Base-by-base conservation (phyloP, 1,284 basidiomycete species). In the Coniferiporia sulphurascens region DNA sequence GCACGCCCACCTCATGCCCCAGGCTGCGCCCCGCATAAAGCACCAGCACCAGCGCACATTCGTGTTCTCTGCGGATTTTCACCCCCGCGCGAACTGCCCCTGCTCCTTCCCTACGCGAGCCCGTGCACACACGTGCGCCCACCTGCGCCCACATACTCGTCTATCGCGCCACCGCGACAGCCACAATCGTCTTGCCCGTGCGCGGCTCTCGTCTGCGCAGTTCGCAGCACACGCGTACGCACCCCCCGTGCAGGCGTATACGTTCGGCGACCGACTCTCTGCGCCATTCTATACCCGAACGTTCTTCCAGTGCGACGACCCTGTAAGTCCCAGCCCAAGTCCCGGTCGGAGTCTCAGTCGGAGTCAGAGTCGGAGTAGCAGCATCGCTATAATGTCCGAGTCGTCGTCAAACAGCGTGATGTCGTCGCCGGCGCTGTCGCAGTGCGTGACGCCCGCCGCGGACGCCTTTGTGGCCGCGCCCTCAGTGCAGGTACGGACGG, bases 201-300 rank as follows among this genome's bases (percentile, higher is more conserved):
- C 52, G 43, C 43, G n/a, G 41, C 52, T 54, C 32, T n/a, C 52
- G 22, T 19, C n/a, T 19, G 52, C 35, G 13, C 15, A 38, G 52
- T 38, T 54, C 52, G 52, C 52, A 1, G 52, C 52, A 36, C 52
- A 54, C 35, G 52, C 52, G 38, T 54, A 41, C 38, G 52, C 35
- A 21, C 35, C 52, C 1, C 52, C 52, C 9, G 35, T 38, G 38
- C 21, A 38, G 9, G 52, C n/a, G 21, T 54, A 44, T 21, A 38
- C 32, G 15, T 54, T 54, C 41, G 52, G 17, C n/a, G 52, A 54
- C 52, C 50, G 50, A 3, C 22, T 52, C 50, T 12, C 50, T 27
- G 50, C 50, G 50, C 50, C 50, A 3, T 27, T 8, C 17, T 52
- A 52, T 10, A 32, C 50, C 9, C 17, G 17, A 5, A 21, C 22